Conservation (phyloP, 768 basidiomycete genomes). For the Sporobolomyces pararoseus region DNA sequence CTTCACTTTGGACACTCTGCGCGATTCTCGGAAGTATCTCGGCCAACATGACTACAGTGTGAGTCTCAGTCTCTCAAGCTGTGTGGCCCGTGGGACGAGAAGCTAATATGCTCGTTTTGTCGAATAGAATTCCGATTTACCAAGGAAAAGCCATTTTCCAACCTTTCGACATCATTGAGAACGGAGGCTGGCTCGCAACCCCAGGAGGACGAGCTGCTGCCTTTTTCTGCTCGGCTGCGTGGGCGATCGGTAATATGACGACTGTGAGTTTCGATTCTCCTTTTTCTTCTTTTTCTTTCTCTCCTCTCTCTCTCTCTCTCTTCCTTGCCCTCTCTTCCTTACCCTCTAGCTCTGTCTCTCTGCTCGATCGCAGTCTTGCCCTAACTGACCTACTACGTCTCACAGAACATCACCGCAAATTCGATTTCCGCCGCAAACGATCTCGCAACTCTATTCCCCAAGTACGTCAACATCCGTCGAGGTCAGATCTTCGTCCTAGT, state of each 20-base stretch:
- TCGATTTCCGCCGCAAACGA: conserved; percentile 41
- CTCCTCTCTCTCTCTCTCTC: not conserved
- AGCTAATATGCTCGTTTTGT: no score
- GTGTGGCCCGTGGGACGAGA: no score
- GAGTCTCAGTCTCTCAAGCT: no score
- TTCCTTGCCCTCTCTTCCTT: not conserved
- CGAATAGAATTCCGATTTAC: conserved; percentile 38
- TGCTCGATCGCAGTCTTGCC: no score
- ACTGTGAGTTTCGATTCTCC: conserved; percentile 13
- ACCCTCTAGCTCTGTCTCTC: no score
- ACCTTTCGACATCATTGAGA: conserved; percentile 39
- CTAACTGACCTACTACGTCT: no score
- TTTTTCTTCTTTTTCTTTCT: not conserved
- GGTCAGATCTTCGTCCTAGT: conserved; percentile 62
- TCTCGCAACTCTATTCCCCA: conserved; percentile 40
- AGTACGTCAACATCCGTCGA: conserved; percentile 46
- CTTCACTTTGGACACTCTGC: conserved; percentile 38
- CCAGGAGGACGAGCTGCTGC: conserved; percentile 28
- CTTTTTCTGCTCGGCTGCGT: conserved; percentile 32
- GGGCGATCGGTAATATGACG: conserved; percentile 31
- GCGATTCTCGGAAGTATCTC: conserved; percentile 43
- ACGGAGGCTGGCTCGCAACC: conserved; percentile 25
- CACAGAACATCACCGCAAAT: conserved; percentile 36
- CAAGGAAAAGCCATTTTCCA: conserved; percentile 23
- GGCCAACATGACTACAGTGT: conserved; percentile 29